These are phyloP conservation scores for Backusella circina DNA, from an alignment of 192 early-diverging fungal species.

Conservation along the genomic window DNA sequence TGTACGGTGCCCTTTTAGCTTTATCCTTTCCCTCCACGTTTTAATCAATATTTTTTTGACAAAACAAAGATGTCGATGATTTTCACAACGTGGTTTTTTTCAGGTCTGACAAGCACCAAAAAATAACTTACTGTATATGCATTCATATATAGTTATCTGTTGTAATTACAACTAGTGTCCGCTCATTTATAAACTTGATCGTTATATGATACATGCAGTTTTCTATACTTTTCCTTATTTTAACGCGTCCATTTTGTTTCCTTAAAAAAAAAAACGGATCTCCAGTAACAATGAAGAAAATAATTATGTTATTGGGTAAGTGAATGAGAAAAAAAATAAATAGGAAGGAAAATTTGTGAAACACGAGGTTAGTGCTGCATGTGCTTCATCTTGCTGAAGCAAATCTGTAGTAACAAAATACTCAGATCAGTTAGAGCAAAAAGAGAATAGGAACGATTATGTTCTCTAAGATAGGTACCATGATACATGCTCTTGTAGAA, in stretches of 20 bases:
- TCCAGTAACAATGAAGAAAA: neutral
- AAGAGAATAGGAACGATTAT: neutral
- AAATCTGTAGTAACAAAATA: neutral
- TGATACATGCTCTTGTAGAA: neutral
- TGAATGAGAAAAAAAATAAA: neutral
- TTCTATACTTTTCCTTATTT: neutral
- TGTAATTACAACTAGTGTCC: neutral
- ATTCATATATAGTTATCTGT: neutral
- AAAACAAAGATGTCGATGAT: neutral
- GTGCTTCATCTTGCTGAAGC: conserved; percentile 13
- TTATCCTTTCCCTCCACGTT: neutral
- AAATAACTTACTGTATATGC: neutral
- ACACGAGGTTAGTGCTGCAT: conserved; percentile 27
- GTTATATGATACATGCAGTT: neutral
- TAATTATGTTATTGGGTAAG: neutral
- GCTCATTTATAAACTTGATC: neutral
- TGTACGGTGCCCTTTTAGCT: neutral
- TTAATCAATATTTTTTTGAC: neutral
- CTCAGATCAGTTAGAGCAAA: neutral
- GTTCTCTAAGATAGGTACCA: neutral
- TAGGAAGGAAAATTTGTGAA: neutral
- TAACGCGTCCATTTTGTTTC: neutral
- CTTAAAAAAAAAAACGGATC: neutral
- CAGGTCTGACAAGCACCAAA: neutral
- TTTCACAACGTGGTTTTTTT: conserved; percentile 8